Base-by-base conservation (phyloP, 805 yeast genomes). In the Cyberlindnera euphorbiae region DNA sequence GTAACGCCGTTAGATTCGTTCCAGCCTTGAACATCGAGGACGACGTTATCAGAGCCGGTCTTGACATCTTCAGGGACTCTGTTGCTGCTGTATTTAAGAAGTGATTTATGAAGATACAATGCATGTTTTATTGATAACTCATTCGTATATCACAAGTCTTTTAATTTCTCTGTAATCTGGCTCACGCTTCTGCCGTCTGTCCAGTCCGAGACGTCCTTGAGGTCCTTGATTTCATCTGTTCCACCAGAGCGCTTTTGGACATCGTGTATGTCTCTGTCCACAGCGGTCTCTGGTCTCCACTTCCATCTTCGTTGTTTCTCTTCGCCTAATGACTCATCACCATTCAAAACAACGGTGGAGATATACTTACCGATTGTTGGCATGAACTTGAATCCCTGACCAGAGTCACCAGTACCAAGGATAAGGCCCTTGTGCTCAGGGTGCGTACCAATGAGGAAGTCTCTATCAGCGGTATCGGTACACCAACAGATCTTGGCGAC, bases 1-100 rank as follows among this genome's bases (percentile, higher is more conserved):
- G 83, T 49, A 87, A 88, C 58, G 90, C 93, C 8, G 66, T 93
- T 36, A 77, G 98, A 63, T 69, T 93, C 45, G 93, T 90, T 21
- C 98, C 98, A 22, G 93, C 97, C 7, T 70, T 93, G 56, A 88
- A 82, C 48, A 87, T 89, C 42, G 79, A 77, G 19, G 78, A 80
- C 35, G 79, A 76, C 19, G 76, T 71, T 26, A 77, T 87, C 28
- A 67, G 67, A 29, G 73, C 77, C 45, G 98, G 97, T 23, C 60
- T 93, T 33, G 70, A 69, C 11, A 74, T 88, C 29, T 73, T 90
- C 40, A 81, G 74, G 39, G 57, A 69, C 27, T 78, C 82, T 18
- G 55, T 83, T 17, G 60, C 56, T 32, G 50, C 56, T 27, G 58
- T 57, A 17, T 47, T 38, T 26, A 18, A 9, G n/a, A 37, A 37